Conservation (phyloP, 1,284 basidiomycete species). For the Naganishia albida region DNA sequence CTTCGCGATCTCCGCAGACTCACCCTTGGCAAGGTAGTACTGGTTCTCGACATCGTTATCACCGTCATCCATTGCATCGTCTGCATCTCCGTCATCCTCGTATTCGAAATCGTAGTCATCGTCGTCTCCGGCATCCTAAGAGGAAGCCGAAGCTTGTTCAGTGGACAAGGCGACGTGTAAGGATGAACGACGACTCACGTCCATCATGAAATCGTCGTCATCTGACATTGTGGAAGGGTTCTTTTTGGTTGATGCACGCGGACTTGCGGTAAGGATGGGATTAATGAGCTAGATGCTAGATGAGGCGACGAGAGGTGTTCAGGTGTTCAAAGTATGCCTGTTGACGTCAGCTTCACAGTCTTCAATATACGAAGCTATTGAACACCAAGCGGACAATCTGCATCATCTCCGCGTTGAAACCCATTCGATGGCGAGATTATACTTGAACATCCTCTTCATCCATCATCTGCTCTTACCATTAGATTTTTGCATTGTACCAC, state of each 20-base stretch:
- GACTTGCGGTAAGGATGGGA: not conserved
- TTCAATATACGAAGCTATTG: no score
- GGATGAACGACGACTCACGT: constrained; percentile 40
- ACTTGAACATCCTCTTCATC: constrained; percentile 19
- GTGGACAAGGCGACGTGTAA: not conserved
- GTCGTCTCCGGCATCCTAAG: constrained; percentile 53
- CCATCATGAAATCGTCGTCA: constrained; percentile 56
- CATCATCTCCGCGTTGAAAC: constrained; percentile 4
- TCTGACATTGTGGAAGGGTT: constrained; percentile 46
- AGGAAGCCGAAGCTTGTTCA: not conserved
- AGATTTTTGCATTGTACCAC: not conserved
- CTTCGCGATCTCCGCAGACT: constrained; percentile 38
- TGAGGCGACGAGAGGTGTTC: not conserved
- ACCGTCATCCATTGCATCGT: constrained; percentile 66
- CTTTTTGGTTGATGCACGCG: not conserved
- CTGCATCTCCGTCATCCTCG: constrained; percentile 75
- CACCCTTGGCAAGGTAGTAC: constrained; percentile 97
- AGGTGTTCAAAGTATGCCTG: not conserved
- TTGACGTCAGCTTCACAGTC: constrained; percentile 26
- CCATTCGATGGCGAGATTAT: constrained; percentile 20
- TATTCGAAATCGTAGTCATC: constrained; percentile 96
- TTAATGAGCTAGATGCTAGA: no score
- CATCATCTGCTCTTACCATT: not conserved
- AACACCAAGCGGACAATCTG: constrained; percentile 7
- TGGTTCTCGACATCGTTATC: constrained; percentile 96